phyloP scores from a whole-genome alignment of 2,329 filamentous ascomycete genomes.

The Arachnomyces sp. region DNA sequence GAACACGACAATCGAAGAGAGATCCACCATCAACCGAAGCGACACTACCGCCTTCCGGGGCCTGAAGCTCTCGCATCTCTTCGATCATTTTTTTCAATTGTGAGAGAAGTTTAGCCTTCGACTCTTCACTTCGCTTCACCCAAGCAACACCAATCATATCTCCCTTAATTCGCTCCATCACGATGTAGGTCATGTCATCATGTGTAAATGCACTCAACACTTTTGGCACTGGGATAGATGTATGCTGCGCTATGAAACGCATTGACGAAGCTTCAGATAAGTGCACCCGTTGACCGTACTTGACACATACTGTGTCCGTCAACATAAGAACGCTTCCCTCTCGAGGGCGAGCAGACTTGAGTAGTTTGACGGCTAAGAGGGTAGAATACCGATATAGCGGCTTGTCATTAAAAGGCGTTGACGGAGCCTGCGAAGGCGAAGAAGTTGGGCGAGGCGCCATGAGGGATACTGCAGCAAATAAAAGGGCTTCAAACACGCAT shows the following conservation, averaged over 20 bases:
- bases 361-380: too few species aligned
- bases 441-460: too few species aligned
- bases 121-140: slow-evolving; percentile 23
- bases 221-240: slow-evolving; percentile 33
- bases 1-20: slow-evolving; percentile 26
- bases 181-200: slow-evolving; percentile 26
- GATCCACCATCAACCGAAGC: slow-evolving; percentile 25
- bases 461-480: too few species aligned
- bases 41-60: slow-evolving; percentile 18
- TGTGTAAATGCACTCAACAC: slow-evolving; percentile 30
- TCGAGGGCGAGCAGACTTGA: too few species aligned
- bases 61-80: slow-evolving; percentile 24
- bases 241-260: slow-evolving; percentile 29
- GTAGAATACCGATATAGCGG: too few species aligned
- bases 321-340: too few species aligned
- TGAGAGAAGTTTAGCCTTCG: slow-evolving; percentile 27
- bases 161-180: slow-evolving; percentile 36
- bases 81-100: slow-evolving; percentile 23
- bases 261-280: slow-evolving; percentile 29
- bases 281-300: slow-evolving; percentile 21
- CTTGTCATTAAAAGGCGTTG: too few species aligned
- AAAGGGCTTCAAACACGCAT: too few species aligned
- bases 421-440: too few species aligned
- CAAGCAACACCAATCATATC: slow-evolving; percentile 26
- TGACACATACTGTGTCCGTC: slow-evolving; percentile 14